Conservation (phyloP, 2,329 filamentous ascomycete genomes). For the Zymoseptoria pseudotritici region DNA sequence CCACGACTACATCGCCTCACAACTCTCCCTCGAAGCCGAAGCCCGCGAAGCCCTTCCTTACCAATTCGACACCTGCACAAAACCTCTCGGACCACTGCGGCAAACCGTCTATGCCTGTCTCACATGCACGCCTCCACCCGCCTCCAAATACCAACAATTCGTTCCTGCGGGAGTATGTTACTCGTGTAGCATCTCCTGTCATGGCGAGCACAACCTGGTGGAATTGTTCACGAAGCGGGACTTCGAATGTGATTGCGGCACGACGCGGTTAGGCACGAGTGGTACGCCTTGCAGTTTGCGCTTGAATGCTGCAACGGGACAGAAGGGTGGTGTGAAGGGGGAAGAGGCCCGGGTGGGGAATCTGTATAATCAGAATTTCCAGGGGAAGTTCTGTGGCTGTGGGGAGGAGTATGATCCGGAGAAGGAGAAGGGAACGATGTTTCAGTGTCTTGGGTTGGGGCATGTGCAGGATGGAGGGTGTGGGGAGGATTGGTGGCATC, state of each 20-base stretch:
- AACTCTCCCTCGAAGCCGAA: slow-evolving; percentile 87
- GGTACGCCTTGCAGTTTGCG: slow-evolving; percentile 70
- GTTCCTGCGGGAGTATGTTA: slow-evolving; percentile 84
- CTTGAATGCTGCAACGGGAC: slow-evolving; percentile 62
- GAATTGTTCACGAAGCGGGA: slow-evolving; percentile 94
- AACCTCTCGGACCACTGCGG: slow-evolving; percentile 76
- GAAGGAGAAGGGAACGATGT: slow-evolving; percentile 94
- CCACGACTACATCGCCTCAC: slow-evolving; percentile 69
- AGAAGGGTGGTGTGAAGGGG: slow-evolving; percentile 67
- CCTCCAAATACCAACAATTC: slow-evolving; percentile 54
- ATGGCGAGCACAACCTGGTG: slow-evolving; percentile 88
- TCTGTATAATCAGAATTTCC: slow-evolving; percentile 92
- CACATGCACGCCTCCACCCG: slow-evolving; percentile 80
- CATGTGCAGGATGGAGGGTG: slow-evolving; percentile 76
- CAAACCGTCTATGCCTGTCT: slow-evolving; percentile 89
- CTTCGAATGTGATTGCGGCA: slow-evolving; percentile 95
- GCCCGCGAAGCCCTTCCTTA: slow-evolving; percentile 92
- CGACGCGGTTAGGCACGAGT: slow-evolving; percentile 60
- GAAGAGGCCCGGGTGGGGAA: slow-evolving; percentile 67
- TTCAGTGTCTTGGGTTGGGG: slow-evolving; percentile 84
- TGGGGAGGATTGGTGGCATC: slow-evolving; percentile 97
- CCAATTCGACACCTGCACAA: slow-evolving; percentile 89
- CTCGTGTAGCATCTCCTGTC: slow-evolving; percentile 91
- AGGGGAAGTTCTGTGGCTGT: slow-evolving; percentile 87
- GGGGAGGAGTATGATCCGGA: slow-evolving; percentile 80